A percentile compares a stretch with the other conserved stretches of the same genome.
phyloP scores from a whole-genome alignment of 2,329 filamentous ascomycete species.

The Boeremia lycopersici region DNA sequence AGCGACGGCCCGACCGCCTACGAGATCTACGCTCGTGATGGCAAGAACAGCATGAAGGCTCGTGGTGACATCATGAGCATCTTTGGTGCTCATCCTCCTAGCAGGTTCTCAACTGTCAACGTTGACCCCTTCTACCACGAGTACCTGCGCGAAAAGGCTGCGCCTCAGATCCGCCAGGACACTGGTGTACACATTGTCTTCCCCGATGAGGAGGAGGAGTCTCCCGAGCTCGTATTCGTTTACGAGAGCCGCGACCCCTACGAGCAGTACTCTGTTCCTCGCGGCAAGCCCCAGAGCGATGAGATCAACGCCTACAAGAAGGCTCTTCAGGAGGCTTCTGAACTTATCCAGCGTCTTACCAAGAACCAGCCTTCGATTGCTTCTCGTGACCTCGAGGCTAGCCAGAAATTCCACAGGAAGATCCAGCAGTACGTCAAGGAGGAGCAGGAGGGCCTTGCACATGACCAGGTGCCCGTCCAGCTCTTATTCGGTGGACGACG shows the following conservation, averaged over 20 bases:
- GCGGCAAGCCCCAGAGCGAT: slow-evolving; percentile 59
- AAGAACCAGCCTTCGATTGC: slow-evolving; percentile 62
- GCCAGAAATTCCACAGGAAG: slow-evolving; percentile 68
- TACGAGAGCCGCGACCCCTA: slow-evolving; percentile 69
- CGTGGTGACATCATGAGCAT: slow-evolving; percentile 77
- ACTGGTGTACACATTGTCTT: slow-evolving; percentile 77
- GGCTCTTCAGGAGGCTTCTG: slow-evolving; percentile 63
- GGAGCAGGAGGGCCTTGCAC: slow-evolving; percentile 58
- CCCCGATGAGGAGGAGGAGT: slow-evolving; percentile 65
- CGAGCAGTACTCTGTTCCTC: slow-evolving; percentile 60
- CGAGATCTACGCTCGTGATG: slow-evolving; percentile 87
- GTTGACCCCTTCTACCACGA: slow-evolving; percentile 82
- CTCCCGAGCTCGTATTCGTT: slow-evolving; percentile 71
- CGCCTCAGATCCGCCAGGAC: slow-evolving; percentile 67
- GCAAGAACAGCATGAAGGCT: slow-evolving; percentile 79
- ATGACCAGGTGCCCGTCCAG: slow-evolving; percentile 62
- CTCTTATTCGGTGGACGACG: slow-evolving; percentile 56
- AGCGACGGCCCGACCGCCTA: slow-evolving; percentile 75
- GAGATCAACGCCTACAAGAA: slow-evolving; percentile 64
- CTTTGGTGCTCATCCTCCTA: slow-evolving; percentile 74
- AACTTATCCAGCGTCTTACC: slow-evolving; percentile 60
- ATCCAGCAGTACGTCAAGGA: slow-evolving; percentile 64
- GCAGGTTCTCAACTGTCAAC: slow-evolving; percentile 68
- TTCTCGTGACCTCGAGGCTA: slow-evolving; percentile 59
- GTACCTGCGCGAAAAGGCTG: slow-evolving; percentile 70